Base-by-base conservation (phyloP, 2,329 filamentous ascomycete genomes). In the Didymella pomorum region DNA sequence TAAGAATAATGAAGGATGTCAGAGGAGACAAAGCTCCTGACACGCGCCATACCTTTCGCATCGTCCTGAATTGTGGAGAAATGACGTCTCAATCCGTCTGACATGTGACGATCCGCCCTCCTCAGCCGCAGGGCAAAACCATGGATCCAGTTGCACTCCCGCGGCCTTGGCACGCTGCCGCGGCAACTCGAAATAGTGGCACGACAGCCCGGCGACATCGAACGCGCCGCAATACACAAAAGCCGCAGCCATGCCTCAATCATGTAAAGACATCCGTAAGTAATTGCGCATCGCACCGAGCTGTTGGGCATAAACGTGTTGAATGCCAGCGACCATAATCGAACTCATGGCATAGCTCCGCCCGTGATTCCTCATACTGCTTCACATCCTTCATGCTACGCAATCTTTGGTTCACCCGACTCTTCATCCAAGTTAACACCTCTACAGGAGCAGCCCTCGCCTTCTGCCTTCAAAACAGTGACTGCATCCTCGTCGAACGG, bases 401-500 rank as follows among this genome's bases (percentile, higher is more conserved):
- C n/a, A n/a, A n/a, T n/a, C n/a, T n/a, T n/a, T n/a, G n/a, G n/a
- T n/a, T n/a, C n/a, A n/a, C n/a, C n/a, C n/a, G n/a, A n/a, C n/a
- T n/a, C n/a, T n/a, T n/a, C n/a, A n/a, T n/a, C n/a, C n/a, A n/a
- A 4, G 4, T 23, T 37, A 8, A 37, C n/a, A 4, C 23, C 1
- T 14, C 16, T 12, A 37, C 77, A 98, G 94, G 94, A 79, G 89
- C 90, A 63, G 95, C 95, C 20, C 87, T 99, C 72, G 95, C 95
- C 63, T 85, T 92, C 82, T 99, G 95, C 81, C 92, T 99, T 66
- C 93, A 97, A 78, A 88, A 96, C 79, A 96, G 92, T 71, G 94
- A 98, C 79, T 99, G 95, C 79, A 91, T 99, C 71, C 93, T 98
- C 88, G 84, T 97, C 58, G 84, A 97, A 61, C 92, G 93, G 58